Percentiles rank a stretch among this genome's conserved stretches.
Evolutionary conservation across 805 yeast genomes (phyloP).

Genomic region (Suhomyces xylopsoci): DNA sequence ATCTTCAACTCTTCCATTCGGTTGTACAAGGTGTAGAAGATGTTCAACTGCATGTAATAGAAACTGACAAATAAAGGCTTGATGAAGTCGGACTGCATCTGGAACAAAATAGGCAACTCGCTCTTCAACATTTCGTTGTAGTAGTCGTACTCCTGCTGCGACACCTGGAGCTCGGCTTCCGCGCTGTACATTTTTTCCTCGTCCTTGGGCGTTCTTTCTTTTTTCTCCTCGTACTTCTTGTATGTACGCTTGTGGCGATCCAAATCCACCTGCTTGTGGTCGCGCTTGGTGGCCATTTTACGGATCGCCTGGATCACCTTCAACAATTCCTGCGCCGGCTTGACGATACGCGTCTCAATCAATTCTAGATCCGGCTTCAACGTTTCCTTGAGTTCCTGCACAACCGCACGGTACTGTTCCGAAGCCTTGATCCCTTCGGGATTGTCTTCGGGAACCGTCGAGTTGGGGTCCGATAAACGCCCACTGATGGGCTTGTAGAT

Average conservation of each 20-base stretch:
- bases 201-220: conserved; percentile 81
- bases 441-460: conserved; percentile 84
- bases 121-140: conserved; percentile 91
- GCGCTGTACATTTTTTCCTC: conserved; percentile 88
- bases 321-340: conserved; percentile 88
- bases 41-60: conserved; percentile 96
- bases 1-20: conserved; percentile 95
- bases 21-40: conserved; percentile 86
- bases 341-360: conserved; percentile 83
- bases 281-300: conserved; percentile 93
- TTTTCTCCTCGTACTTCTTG: conserved; percentile 74
- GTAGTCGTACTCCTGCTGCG: conserved; percentile 94
- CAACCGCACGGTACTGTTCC: conserved; percentile 86
- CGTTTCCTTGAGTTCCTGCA: conserved; percentile 78
- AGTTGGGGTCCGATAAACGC: conserved; percentile 82
- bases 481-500: conserved; percentile 96
- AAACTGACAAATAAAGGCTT: conserved; percentile 91
- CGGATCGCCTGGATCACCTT: conserved; percentile 78
- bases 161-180: conserved; percentile 84
- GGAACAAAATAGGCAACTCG: conserved; percentile 85
- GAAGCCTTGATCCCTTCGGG: conserved; percentile 96
- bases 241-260: conserved; percentile 76
- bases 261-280: conserved; percentile 90
- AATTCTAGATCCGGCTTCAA: conserved; percentile 90
- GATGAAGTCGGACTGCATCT: conserved; percentile 86